These are phyloP conservation scores for Kodamaea alishanica DNA, from an alignment of 1,139 yeast genomes.

Conservation along the genomic window DNA sequence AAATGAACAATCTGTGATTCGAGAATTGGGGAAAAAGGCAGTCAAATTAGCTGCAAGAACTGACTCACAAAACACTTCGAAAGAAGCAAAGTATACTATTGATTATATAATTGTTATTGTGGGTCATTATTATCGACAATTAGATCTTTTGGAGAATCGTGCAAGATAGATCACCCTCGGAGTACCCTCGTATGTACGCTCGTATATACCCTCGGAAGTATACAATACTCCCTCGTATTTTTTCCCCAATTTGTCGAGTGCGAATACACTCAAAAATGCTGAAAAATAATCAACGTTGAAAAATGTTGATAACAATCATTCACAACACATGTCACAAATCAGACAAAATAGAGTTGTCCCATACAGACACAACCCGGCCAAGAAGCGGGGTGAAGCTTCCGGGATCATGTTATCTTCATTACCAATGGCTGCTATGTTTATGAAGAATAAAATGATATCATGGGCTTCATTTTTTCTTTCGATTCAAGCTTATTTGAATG, in stretches of 20 bases:
- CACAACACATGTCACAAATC: conserved; percentile 32
- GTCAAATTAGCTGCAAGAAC: conserved; percentile 20
- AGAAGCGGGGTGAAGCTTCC: conserved; percentile 44
- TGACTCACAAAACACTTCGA: conserved; percentile 7
- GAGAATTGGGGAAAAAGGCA: conserved; percentile 43
- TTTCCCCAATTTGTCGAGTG: too few relatives aligned
- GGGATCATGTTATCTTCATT: conserved; percentile 53
- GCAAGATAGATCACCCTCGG: too few relatives aligned
- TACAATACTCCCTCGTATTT: too few relatives aligned
- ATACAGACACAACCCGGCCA: conserved; percentile 49
- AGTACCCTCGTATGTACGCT: too few relatives aligned
- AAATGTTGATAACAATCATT: conserved; percentile 1
- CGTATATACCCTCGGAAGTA: too few relatives aligned
- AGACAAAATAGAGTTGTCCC: conserved; percentile 41
- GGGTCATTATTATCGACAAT: conserved; percentile 36
- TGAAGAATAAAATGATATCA: conserved; percentile 52
- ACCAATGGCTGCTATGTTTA: conserved; percentile 68
- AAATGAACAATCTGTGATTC: conserved; percentile 32
- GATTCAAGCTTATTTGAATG: conserved; percentile 47
- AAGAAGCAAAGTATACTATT: conserved; percentile 23
- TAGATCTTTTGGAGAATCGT: conserved; percentile 23
- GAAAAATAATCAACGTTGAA: not conserved
- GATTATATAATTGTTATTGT: conserved; percentile 34
- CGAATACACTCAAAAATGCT: too few relatives aligned
- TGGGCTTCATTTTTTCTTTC: conserved; percentile 56